Base-by-base conservation (phyloP, 2,329 filamentous ascomycete species). In the Tothia fuscella region DNA sequence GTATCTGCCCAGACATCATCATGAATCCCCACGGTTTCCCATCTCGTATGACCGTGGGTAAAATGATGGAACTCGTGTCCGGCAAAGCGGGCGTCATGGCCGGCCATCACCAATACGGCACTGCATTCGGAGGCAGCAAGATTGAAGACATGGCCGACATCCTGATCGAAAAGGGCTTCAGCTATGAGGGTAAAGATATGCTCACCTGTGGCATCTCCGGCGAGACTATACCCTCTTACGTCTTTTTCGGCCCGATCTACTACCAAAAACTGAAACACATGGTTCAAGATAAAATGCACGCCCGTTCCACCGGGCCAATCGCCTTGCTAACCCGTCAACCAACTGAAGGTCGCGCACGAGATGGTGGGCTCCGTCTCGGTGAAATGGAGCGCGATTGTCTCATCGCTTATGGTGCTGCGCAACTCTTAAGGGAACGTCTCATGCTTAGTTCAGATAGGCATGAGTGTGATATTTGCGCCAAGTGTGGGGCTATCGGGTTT, bases 11-110 rank as follows among this genome's bases (percentile, higher is more conserved):
- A 0, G 91, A 98, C 62, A 95, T 98, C 51, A 98, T 98, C 75
- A 98, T 98, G 91, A 98, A 98, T 68, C 91, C 93, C 0, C 91
- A 98, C 65, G 91, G 91, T 78, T 98, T 98, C 72, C 91, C 91
- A 2, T 96, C 89, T 24, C 91, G 91, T 61, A 98, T 98, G 91
- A 98, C 91, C 41, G 91, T 98, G 48, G 91, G 91, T 24, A 98
- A 98, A 63, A 82, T 98, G 70, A 76, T 98, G 38, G 91, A 98
- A 59, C 83, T 94, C 33, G 71, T 98, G 13, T 86, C 88, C 0
- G 91, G 91, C 49, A 98, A 98, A 63, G 91, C 91, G 0, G 86
- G 88, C 10, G 79, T 98, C 2, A 63, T 98, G 3, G 75, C 80
- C 45, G 91, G 91, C 4, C 79, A 81, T 6, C 80, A 86, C 47